These are phyloP conservation scores for Lycium barbarum DNA, from an alignment of 257 asterid species.

Conservation along the genomic window DNA sequence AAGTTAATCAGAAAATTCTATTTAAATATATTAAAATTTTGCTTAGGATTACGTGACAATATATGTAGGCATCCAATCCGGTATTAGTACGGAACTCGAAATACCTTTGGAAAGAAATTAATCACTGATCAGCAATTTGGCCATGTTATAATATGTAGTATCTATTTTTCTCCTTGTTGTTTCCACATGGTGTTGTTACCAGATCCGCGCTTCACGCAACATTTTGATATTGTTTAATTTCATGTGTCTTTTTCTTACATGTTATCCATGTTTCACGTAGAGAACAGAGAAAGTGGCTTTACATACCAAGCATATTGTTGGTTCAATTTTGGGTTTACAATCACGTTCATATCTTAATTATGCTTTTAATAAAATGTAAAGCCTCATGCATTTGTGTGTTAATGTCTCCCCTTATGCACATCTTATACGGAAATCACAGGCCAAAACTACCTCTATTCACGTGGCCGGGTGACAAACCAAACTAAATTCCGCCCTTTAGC, in stretches of 20 bases:
- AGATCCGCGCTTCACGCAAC: conserved; percentile 54
- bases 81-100: conserved; percentile 18
- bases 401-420: not conserved
- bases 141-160: conserved; percentile 11
- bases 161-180: conserved; percentile 33
- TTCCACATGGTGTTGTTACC: conserved; percentile 58
- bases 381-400: not conserved
- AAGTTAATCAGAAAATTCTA: not conserved
- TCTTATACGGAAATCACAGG: conserved; percentile 21
- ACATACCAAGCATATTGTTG: conserved; percentile 5
- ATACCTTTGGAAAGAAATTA: conserved; percentile 21
- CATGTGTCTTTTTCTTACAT: conserved; percentile 37
- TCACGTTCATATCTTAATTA: not conserved
- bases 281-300: conserved; percentile 20
- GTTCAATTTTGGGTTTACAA: conserved; percentile 30
- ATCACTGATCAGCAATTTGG: conserved; percentile 22
- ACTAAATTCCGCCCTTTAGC: not conserved
- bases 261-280: conserved; percentile 31
- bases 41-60: not conserved
- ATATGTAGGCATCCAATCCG: not conserved
- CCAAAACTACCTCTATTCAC: not conserved
- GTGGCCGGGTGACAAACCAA: conserved; percentile 12
- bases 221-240: conserved; percentile 30
- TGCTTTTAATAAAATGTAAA: not conserved
- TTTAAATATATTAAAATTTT: not conserved